Evolutionary conservation across 768 basidiomycete genomes (phyloP).

Genomic region (Russula griseocarnosa): DNA sequence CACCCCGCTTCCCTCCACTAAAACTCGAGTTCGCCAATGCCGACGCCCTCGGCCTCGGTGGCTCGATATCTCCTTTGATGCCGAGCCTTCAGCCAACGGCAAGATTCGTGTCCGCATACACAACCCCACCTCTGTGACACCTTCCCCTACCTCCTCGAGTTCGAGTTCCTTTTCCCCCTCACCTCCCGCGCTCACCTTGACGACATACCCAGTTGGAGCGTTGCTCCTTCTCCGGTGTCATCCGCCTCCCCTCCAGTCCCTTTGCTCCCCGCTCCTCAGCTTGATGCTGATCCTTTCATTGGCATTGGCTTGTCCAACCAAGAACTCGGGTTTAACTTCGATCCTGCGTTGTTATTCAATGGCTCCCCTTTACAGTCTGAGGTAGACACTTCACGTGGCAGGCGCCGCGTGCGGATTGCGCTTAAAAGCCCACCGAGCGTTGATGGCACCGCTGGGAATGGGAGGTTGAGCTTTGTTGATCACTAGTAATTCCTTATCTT

Average conservation of each 20-base stretch:
- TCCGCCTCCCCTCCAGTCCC: slow-evolving; percentile 32
- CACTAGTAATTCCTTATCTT: slow-evolving; percentile 9
- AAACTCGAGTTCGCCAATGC: slow-evolving; percentile 59
- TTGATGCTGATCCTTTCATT: slow-evolving; percentile 53
- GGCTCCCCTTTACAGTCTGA: slow-evolving; percentile 39
- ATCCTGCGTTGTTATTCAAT: slow-evolving; percentile 35
- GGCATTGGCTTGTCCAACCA: slow-evolving; percentile 43
- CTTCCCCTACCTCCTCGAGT: slow-evolving; percentile 40
- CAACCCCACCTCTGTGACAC: slow-evolving; percentile 39
- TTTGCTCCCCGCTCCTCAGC: slow-evolving; percentile 38
- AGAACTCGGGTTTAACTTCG: slow-evolving; percentile 38
- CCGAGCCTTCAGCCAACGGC: slow-evolving; percentile 58
- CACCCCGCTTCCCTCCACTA: slow-evolving; percentile 36
- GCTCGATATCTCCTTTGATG: slow-evolving; percentile 72
- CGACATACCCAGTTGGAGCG: slow-evolving; percentile 26
- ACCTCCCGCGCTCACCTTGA: slow-evolving; percentile 26
- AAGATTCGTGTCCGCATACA: slow-evolving; percentile 74
- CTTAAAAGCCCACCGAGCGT: slow-evolving; percentile 59
- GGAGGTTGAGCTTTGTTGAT: slow-evolving; percentile 69
- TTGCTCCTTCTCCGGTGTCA: slow-evolving; percentile 28
- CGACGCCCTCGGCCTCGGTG: slow-evolving; percentile 49
- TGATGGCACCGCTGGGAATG: slow-evolving; percentile 72
- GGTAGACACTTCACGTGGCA: slow-evolving; percentile 35
- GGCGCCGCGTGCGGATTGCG: slow-evolving; percentile 61
- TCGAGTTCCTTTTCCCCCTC: slow-evolving; percentile 39